Conservation (phyloP, 345 rosid genomes). For the Ailanthus altissimus region DNA sequence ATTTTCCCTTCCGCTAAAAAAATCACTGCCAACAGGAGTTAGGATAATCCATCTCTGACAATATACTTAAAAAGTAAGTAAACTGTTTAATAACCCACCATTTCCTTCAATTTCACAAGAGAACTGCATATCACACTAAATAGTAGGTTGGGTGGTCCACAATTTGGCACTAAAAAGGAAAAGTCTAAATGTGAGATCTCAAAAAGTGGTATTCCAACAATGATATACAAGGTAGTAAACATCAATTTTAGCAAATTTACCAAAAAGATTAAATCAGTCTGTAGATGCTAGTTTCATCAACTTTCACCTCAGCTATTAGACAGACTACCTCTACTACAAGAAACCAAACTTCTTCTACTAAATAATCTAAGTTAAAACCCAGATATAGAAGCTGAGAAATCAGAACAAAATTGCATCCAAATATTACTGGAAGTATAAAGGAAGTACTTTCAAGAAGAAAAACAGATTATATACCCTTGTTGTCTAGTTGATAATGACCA, state of each 20-base stretch:
- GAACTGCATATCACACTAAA: not conserved
- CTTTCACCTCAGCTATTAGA: not conserved
- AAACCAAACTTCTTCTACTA: too few species aligned
- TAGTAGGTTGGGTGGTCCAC: not conserved
- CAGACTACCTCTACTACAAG: too few species aligned
- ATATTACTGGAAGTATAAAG: not conserved
- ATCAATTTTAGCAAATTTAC: not conserved
- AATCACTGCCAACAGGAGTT: not conserved
- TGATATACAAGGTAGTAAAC: not conserved
- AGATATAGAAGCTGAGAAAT: constrained; percentile 12
- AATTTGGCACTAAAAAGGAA: not conserved
- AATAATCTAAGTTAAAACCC: too few species aligned
- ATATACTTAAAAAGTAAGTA: not conserved
- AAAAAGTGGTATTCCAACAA: not conserved
- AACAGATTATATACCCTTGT: constrained; percentile 50
- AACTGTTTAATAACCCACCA: not conserved
- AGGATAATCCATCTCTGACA: not conserved
- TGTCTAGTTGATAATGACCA: constrained; percentile 78
- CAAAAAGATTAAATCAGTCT: not conserved
- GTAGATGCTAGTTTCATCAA: constrained; percentile 10
- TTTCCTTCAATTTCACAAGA: constrained; percentile 2
- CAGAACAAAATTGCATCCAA: constrained; percentile 4
- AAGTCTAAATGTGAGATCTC: not conserved
- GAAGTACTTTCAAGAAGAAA: not conserved
- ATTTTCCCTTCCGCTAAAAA: not conserved